These are phyloP conservation scores for Homolaphlyctis polyrhiza DNA, from an alignment of 371 early-diverging fungal species.

Conservation along the genomic window DNA sequence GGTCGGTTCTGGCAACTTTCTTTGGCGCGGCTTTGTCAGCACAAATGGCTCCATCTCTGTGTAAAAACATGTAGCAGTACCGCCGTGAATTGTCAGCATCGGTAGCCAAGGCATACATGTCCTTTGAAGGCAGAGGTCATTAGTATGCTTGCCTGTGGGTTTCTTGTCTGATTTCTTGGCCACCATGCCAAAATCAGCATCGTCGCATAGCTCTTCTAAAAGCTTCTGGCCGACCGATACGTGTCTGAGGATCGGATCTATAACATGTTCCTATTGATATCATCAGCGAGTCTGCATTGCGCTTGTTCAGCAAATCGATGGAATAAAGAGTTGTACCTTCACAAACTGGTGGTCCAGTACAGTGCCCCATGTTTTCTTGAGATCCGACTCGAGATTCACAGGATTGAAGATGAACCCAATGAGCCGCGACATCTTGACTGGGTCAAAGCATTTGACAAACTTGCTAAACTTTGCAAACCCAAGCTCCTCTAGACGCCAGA, in stretches of 20 bases:
- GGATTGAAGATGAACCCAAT: conserved; percentile 34
- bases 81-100: not conserved
- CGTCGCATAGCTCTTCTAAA: conserved; percentile 18
- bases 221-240: conserved; percentile 17
- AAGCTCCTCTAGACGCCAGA: conserved; percentile 32
- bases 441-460: conserved; percentile 21
- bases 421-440: conserved; percentile 27
- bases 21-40: conserved; percentile 31
- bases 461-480: conserved; percentile 19
- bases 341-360: conserved; percentile 25
- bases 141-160: conserved; percentile 24
- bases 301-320: no score
- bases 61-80: not conserved
- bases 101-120: not conserved
- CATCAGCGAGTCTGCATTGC: no score
- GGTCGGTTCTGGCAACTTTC: conserved; percentile 29
- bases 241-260: conserved; percentile 26
- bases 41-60: conserved; percentile 33
- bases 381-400: conserved; percentile 13
- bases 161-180: conserved; percentile 23
- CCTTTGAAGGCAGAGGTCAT: not conserved
- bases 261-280: conserved; percentile 15
- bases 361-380: conserved; percentile 17
- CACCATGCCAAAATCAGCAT: conserved; percentile 29
- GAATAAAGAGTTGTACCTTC: conserved; percentile 9